Conservation (phyloP, 305 asterid species). For the Nicotiana rustica region DNA sequence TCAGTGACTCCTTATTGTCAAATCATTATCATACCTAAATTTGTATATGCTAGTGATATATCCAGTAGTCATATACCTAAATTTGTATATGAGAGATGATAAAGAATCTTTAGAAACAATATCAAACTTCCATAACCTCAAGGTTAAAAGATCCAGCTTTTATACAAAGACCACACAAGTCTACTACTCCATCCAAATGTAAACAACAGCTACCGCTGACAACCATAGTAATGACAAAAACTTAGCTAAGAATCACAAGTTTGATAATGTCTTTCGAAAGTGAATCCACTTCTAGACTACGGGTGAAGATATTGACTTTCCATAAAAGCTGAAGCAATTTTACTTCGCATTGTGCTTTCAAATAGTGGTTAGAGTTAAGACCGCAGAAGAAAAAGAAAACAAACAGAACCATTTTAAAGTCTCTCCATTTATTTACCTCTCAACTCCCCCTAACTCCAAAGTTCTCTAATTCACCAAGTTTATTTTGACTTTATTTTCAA, state of each 20-base stretch:
- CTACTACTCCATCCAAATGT: background rate
- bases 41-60: too few relatives aligned
- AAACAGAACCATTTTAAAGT: background rate
- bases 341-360: background rate
- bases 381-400: background rate
- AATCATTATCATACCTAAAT: too few relatives aligned
- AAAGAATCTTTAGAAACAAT: slow-evolving; percentile 1
- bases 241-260: slow-evolving; percentile 8
- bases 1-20: too few relatives aligned
- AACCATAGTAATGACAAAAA: background rate
- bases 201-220: background rate
- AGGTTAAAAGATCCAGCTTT: background rate
- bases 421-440: slow-evolving; percentile 15
- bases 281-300: background rate
- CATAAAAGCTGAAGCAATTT: background rate
- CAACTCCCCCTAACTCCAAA: background rate
- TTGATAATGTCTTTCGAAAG: background rate
- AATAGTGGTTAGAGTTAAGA: background rate
- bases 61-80: too few relatives aligned
- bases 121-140: slow-evolving; percentile 1
- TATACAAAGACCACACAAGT: background rate
- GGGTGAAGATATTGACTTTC: background rate
- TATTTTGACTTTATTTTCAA: background rate
- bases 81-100: background rate
- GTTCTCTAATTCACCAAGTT: background rate